These are phyloP conservation scores for Exserohilum turcica DNA, from an alignment of 2,329 filamentous ascomycete genomes.

Conservation along the genomic window DNA sequence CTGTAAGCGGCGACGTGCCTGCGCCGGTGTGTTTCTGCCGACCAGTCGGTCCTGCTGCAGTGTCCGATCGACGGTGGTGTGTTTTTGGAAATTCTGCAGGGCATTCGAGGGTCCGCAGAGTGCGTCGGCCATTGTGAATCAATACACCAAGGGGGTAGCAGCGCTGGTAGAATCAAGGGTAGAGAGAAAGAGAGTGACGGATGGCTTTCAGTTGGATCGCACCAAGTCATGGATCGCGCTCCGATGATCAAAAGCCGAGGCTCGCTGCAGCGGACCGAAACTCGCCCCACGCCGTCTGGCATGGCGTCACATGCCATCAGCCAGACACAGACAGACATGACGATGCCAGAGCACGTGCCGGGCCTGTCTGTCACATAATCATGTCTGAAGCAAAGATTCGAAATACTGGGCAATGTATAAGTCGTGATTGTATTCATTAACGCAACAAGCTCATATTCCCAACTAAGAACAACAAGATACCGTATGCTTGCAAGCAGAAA, in stretches of 20 bases:
- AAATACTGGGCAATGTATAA: not conserved
- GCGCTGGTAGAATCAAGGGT: conserved; percentile 23
- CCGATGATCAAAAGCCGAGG: conserved; percentile 27
- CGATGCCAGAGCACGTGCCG: conserved; percentile 1
- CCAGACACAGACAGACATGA: not conserved
- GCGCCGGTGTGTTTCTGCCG: conserved; percentile 58
- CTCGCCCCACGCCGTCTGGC: conserved; percentile 5
- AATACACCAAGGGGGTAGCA: conserved; percentile 24
- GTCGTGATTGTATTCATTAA: not conserved
- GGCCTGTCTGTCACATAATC: not conserved
- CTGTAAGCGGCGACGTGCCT: conserved; percentile 52
- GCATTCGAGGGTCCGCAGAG: conserved; percentile 78
- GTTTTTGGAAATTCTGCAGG: conserved; percentile 73
- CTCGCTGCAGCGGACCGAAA: conserved; percentile 19
- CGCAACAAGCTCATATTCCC: not conserved
- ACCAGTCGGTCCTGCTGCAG: conserved; percentile 73
- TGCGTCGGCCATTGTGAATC: conserved; percentile 63
- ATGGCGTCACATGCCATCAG: conserved; percentile 7
- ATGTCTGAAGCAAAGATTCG: not conserved
- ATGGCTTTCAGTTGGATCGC: not conserved
- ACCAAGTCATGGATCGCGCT: conserved; percentile 1
- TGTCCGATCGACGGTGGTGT: conserved; percentile 69
- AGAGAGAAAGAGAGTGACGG: not conserved
- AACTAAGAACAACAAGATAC: not conserved
- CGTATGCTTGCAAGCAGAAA: not conserved